Evolutionary conservation across 306 rosid genomes (phyloP), one percentile per base, ranked within the genome.

Genomic region (Bauhinia variegata): DNA sequence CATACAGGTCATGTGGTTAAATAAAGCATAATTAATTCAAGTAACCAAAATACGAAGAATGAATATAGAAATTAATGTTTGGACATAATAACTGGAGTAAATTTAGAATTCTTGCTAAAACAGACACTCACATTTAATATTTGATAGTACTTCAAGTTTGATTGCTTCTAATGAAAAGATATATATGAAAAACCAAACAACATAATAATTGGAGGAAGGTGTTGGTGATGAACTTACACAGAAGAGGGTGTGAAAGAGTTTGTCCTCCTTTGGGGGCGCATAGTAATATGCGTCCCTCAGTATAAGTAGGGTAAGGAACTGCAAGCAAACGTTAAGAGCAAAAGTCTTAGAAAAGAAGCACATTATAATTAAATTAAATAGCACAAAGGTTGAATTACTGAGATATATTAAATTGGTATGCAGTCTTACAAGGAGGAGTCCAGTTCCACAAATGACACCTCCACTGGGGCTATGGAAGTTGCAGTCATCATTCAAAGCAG

Each of bases 371-470:
- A 23, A 23, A 23, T 23, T 23, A 23, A 23, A 23, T 23, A 23
- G 28, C 28, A 14, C 46, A 41, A n/a, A 63, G 5, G 8, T 9
- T 9, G 44, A 17, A 51, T 47, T 54, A 46, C n/a, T 53, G 17
- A 47, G 61, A 4, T 7, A 11, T 0, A 53, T n/a, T n/a, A n/a
- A n/a, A n/a, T n/a, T n/a, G n/a, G n/a, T n/a, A n/a, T n/a, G n/a
- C n/a, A 42, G 28, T 11, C 65, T 74, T 74, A 77, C 81, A 8
- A 70, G 5, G n/a, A 77, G 38, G 11, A 77, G 63, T 6, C 38
- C 7, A 0, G 42, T 42, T 16, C 68, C 81, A 5, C 58, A 39
- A 2, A 77, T 5, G 2, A 70, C 42, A 0, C 77, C 76, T 0
- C 18, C 28, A 8, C 18, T 16, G 11, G 72, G 76, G 11, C 48